Percentiles rank a stretch among this genome's conserved stretches.
These are phyloP conservation scores for Dactylella cylindrospora DNA, from an alignment of 2,329 filamentous ascomycete genomes.

Conservation along the genomic window DNA sequence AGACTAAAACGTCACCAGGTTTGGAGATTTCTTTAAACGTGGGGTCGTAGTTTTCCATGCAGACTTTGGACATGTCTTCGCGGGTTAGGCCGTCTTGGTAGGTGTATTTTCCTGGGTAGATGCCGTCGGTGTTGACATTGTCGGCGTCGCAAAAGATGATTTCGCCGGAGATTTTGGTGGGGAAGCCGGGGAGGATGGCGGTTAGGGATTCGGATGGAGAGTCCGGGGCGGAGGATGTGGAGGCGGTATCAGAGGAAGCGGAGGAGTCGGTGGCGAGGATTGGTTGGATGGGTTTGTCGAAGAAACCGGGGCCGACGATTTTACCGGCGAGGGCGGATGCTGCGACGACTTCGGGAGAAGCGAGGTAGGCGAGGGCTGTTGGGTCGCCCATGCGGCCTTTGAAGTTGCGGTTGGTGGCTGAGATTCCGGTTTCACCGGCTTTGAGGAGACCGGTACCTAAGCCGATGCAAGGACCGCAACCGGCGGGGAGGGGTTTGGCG, in stretches of 20 bases:
- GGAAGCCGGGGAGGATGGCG: constrained; percentile 81
- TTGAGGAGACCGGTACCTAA: constrained; percentile 78
- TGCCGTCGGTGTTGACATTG: constrained; percentile 88
- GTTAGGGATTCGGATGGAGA: constrained; percentile 56
- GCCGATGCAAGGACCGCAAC: constrained; percentile 85
- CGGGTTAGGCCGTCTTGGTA: constrained; percentile 80
- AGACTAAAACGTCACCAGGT: constrained; percentile 76
- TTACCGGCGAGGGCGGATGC: constrained; percentile 76
- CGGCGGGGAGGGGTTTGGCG: constrained; percentile 68
- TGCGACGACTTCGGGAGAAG: constrained; percentile 86
- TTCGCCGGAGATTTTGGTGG: constrained; percentile 77
- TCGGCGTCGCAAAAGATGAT: constrained; percentile 84
- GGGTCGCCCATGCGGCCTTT: constrained; percentile 84
- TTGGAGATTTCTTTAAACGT: constrained; percentile 66
- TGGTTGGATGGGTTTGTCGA: constrained; percentile 64
- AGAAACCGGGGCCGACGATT: constrained; percentile 76
- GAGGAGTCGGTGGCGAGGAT: constrained; percentile 49
- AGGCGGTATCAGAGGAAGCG: constrained; percentile 41
- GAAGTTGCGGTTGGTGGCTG: constrained; percentile 83
- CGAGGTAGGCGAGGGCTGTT: constrained; percentile 80
- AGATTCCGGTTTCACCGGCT: constrained; percentile 81
- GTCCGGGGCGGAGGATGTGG: constrained; percentile 48
- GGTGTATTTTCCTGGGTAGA: constrained; percentile 89
- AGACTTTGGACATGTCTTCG: constrained; percentile 82
- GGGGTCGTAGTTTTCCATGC: constrained; percentile 91